phyloP scores from a whole-genome alignment of 495 filamentous ascomycete genomes.

The Penicillium silybi region DNA sequence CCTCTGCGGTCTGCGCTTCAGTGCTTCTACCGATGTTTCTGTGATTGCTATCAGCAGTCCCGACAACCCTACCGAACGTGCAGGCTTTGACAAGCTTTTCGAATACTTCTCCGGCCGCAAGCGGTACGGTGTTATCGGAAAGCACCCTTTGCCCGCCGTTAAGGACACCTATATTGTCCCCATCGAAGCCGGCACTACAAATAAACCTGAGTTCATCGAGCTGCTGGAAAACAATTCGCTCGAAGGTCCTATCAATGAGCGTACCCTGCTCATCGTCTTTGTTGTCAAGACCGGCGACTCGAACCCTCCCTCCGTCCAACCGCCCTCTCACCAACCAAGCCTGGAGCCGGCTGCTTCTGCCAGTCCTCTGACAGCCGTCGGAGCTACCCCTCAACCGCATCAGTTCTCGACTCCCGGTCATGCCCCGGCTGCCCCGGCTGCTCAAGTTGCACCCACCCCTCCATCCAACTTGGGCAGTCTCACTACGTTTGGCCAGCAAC shows the following conservation, averaged over 20 bases:
- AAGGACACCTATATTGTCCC: conserved; percentile 77
- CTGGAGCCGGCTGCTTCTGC: conserved; percentile 35
- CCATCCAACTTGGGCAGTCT: conserved; percentile 15
- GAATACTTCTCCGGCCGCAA: conserved; percentile 75
- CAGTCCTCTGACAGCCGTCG: conserved; percentile 43
- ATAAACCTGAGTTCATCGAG: conserved; percentile 68
- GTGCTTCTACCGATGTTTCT: conserved; percentile 65
- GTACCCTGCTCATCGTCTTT: conserved; percentile 71
- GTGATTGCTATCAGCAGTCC: conserved; percentile 63
- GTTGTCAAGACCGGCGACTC: conserved; percentile 58
- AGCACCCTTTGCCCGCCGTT: conserved; percentile 62
- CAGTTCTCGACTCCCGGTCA: conserved; percentile 24
- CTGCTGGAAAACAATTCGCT: conserved; percentile 71
- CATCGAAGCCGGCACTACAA: conserved; percentile 55
- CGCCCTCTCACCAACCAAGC: conserved; percentile 40
- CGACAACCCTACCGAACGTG: conserved; percentile 43
- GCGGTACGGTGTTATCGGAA: conserved; percentile 76
- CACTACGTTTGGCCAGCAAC: conserved; percentile 23
- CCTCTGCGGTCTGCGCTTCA: conserved; percentile 75
- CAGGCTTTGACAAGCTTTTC: conserved; percentile 64
- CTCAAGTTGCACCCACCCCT: conserved; percentile 26
- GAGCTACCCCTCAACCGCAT: conserved; percentile 35
- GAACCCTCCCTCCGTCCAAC: conserved; percentile 41
- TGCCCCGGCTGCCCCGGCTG: conserved; percentile 9
- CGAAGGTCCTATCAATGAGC: conserved; percentile 60